Evolutionary conservation across 495 filamentous ascomycete genomes (phyloP).

Genomic region (Chaetomium tenue): DNA sequence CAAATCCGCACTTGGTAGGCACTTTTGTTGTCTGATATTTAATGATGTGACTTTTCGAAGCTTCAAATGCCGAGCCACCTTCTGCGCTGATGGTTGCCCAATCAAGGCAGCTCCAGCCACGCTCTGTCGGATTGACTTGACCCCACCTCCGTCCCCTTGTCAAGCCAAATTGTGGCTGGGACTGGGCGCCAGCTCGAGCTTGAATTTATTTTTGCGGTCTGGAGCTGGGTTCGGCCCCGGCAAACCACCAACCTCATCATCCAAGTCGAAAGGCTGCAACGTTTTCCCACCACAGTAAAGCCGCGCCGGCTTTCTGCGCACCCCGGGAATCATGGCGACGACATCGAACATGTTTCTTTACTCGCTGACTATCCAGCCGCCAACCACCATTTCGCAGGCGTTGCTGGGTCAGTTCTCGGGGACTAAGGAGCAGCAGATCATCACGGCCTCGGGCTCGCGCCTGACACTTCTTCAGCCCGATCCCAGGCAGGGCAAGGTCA

Average conservation of each 20-base stretch:
- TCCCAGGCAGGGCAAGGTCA: constrained; percentile 78
- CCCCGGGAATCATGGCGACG: constrained; percentile 85
- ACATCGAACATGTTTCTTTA: constrained; percentile 98
- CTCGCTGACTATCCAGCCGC: constrained; percentile 87
- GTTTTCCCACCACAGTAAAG: constrained; percentile 29
- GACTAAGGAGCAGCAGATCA: constrained; percentile 93
- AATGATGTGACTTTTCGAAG: constrained; percentile 24
- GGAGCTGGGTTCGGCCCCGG: neutral
- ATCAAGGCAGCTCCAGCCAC: constrained; percentile 18
- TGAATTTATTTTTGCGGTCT: constrained; percentile 8
- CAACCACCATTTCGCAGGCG: constrained; percentile 83
- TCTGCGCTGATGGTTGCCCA: constrained; percentile 6
- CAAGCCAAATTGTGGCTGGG: neutral
- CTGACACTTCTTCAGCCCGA: constrained; percentile 86
- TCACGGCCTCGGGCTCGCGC: constrained; percentile 75
- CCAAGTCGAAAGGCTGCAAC: constrained; percentile 11
- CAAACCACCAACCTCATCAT: constrained; percentile 4
- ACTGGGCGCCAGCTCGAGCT: neutral
- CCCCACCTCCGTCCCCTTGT: neutral
- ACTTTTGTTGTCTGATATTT: neutral
- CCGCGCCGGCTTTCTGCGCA: constrained; percentile 56
- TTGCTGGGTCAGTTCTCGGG: constrained; percentile 92
- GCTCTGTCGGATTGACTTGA: neutral
- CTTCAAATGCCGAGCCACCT: constrained; percentile 11
- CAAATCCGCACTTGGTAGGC: neutral